A percentile compares a stretch with the other conserved stretches of the same genome.
phyloP scores from a whole-genome alignment of 2,329 filamentous ascomycete genomes.

The Falciphora oryzae region DNA sequence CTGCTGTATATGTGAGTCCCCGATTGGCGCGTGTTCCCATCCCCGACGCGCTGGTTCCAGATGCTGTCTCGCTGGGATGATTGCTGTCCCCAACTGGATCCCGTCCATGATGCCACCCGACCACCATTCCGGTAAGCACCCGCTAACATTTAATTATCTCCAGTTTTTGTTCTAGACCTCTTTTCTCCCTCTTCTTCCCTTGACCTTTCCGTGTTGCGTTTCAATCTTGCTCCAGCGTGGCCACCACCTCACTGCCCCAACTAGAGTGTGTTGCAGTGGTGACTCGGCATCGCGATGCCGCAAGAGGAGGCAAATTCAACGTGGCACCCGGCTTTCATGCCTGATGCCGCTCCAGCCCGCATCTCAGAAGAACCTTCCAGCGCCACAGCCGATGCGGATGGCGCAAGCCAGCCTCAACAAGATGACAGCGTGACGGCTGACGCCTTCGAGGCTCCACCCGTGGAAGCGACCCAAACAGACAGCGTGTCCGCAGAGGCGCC shows the following conservation, averaged over 20 bases:
- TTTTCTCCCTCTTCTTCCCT: conserved; percentile 10
- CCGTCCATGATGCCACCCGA: background rate
- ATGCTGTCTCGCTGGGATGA: background rate
- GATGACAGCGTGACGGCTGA: background rate
- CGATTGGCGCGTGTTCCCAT: background rate
- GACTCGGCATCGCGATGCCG: conserved; percentile 28
- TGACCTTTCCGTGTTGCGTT: background rate
- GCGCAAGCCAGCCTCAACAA: background rate
- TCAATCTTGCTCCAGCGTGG: background rate
- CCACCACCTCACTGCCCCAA: background rate
- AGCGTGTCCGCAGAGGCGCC: background rate
- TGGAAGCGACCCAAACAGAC: background rate
- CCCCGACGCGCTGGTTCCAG: background rate
- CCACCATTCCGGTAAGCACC: conserved; percentile 8
- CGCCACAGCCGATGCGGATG: background rate
- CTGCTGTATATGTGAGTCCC: conserved; percentile 10
- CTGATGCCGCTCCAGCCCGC: conserved; percentile 29
- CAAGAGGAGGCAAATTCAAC: conserved; percentile 36
- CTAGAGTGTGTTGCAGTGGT: background rate
- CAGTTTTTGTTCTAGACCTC: conserved; percentile 12
- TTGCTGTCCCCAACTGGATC: background rate
- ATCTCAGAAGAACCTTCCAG: conserved; percentile 6
- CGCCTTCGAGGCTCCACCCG: background rate
- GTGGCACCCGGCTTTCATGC: conserved; percentile 49
- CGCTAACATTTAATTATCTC: conserved; percentile 7